phyloP scores from a whole-genome alignment of 306 rosid species.

The Begonia peltatifolia region DNA sequence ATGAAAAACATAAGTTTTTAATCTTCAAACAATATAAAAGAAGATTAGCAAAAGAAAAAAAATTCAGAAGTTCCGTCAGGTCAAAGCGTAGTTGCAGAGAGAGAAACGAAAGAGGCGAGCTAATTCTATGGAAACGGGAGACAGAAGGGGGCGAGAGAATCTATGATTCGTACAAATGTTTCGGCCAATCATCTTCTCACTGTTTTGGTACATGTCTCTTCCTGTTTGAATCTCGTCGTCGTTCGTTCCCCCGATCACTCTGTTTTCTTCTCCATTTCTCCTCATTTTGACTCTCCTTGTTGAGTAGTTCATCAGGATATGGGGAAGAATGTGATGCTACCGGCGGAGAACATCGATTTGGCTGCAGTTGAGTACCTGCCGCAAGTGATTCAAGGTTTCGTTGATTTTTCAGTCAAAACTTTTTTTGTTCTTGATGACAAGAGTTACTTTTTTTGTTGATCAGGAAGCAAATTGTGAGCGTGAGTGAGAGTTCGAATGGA shows the following conservation, averaged over 20 bases:
- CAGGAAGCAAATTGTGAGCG: background rate
- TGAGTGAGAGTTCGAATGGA: background rate
- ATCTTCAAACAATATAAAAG: too few species aligned
- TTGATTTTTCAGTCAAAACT: background rate
- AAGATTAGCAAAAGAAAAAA: too few species aligned
- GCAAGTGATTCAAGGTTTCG: slow-evolving; percentile 38
- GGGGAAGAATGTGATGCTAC: slow-evolving; percentile 54
- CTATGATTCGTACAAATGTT: too few species aligned
- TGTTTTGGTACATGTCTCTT: too few species aligned
- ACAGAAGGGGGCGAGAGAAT: background rate
- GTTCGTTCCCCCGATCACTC: too few species aligned
- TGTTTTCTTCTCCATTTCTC: too few species aligned
- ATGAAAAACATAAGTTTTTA: too few species aligned
- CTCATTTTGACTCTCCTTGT: too few species aligned
- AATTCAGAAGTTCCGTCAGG: too few species aligned
- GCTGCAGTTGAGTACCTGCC: slow-evolving; percentile 44
- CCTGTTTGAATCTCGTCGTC: too few species aligned
- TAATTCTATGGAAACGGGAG: background rate
- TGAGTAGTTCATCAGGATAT: slow-evolving; percentile 13
- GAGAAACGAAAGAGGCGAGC: background rate
- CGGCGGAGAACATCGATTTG: slow-evolving; percentile 50
- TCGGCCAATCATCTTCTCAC: too few species aligned
- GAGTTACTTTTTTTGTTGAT: background rate
- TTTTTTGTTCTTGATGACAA: background rate
- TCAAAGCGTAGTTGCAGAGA: background rate